phyloP scores from a whole-genome alignment of 2,329 filamentous ascomycete genomes.

The Pseudocercospora fuligena region DNA sequence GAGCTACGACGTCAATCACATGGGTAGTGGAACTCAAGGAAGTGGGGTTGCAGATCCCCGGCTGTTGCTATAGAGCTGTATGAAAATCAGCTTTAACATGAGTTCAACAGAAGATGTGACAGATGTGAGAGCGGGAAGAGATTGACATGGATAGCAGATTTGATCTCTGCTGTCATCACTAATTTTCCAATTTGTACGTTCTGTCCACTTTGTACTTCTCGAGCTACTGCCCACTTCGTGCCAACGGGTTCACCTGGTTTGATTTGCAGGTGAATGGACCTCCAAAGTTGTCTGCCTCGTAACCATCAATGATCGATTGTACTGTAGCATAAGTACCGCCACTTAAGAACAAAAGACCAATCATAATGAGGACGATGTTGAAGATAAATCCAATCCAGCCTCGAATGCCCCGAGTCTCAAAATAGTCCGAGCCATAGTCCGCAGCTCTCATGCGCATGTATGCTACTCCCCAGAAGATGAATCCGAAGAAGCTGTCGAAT shows the following conservation, averaged over 20 bases:
- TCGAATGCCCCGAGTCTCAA: constrained; percentile 58
- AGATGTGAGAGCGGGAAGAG: background rate
- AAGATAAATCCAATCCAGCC: constrained; percentile 63
- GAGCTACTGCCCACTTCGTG: background rate
- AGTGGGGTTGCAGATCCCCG: background rate
- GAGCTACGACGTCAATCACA: constrained; percentile 5
- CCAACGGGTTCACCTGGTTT: constrained; percentile 12
- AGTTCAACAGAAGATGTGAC: no score
- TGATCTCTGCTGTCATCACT: background rate
- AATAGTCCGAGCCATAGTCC: constrained; percentile 61
- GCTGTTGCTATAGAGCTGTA: background rate
- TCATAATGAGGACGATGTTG: constrained; percentile 73
- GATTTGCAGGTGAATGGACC: constrained; percentile 32
- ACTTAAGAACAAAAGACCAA: constrained; percentile 80
- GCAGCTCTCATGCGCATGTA: constrained; percentile 76
- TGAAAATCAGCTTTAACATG: background rate
- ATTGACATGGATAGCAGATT: background rate
- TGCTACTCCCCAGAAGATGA: constrained; percentile 90
- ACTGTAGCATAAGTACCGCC: constrained; percentile 79
- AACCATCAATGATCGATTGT: constrained; percentile 71
- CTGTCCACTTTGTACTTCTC: background rate
- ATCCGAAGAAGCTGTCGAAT: constrained; percentile 92
- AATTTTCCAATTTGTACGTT: background rate
- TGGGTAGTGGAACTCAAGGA: background rate
- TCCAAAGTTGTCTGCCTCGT: constrained; percentile 49